phyloP scores from a whole-genome alignment of 345 rosid species.

The Ceriops decandra region DNA sequence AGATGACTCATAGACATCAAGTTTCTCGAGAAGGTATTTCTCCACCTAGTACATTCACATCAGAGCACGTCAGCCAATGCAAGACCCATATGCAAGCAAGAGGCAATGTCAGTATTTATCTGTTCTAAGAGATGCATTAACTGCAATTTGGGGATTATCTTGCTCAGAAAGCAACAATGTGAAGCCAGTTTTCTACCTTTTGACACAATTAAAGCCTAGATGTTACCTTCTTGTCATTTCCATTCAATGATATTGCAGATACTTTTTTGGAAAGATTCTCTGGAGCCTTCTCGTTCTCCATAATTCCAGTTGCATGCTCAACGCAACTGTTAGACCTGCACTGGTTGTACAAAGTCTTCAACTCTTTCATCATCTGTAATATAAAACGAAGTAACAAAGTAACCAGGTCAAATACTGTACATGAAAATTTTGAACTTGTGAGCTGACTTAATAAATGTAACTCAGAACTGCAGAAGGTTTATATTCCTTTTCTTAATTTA shows the following conservation, averaged over 20 bases:
- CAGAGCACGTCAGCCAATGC: constrained; percentile 5
- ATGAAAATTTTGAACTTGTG: neutral
- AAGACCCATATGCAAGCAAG: neutral
- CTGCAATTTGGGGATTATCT: no score
- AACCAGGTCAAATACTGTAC: constrained; percentile 1
- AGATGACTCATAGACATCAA: constrained; percentile 76
- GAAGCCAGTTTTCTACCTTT: neutral
- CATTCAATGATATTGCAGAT: constrained; percentile 61
- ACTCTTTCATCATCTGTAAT: constrained; percentile 54
- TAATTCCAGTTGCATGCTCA: constrained; percentile 85
- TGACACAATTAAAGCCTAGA: neutral
- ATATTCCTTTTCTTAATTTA: neutral
- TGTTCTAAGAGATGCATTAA: no score
- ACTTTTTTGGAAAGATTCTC: constrained; percentile 75
- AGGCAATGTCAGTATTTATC: no score
- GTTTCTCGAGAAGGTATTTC: constrained; percentile 71
- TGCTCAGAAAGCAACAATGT: no score
- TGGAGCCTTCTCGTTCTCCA: constrained; percentile 73
- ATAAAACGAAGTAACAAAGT: constrained; percentile 2
- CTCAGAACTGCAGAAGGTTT: neutral
- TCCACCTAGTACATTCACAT: constrained; percentile 46
- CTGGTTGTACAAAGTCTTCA: constrained; percentile 57
- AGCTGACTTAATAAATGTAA: neutral
- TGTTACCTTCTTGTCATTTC: constrained; percentile 62
- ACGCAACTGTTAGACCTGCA: constrained; percentile 85